phyloP scores from a whole-genome alignment of 2,329 filamentous ascomycete species.

The Aspergillus aculeatus region DNA sequence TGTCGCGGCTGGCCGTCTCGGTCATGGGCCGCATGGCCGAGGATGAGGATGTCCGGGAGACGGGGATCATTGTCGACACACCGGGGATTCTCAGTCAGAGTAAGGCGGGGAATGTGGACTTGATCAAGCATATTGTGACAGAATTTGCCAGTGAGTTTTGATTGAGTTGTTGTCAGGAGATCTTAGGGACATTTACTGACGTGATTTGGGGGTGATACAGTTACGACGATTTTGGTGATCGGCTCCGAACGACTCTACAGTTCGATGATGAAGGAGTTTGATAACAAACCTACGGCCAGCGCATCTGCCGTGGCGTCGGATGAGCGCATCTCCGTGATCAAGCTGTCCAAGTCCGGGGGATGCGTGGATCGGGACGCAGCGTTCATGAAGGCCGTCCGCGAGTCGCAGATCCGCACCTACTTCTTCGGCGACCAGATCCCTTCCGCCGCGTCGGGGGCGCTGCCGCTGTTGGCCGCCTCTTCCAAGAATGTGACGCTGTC shows the following conservation, averaged over 20 bases:
- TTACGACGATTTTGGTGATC: constrained; percentile 79
- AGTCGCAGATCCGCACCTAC: constrained; percentile 82
- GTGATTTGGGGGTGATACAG: constrained; percentile 30
- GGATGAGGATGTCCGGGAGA: constrained; percentile 66
- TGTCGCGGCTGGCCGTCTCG: constrained; percentile 74
- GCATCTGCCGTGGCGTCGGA: constrained; percentile 50
- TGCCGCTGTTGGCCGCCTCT: constrained; percentile 35
- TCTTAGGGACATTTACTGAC: constrained; percentile 16
- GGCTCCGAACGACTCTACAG: constrained; percentile 75
- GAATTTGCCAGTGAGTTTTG: constrained; percentile 59
- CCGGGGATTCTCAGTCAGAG: constrained; percentile 67
- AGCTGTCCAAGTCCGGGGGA: constrained; percentile 80
- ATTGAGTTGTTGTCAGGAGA: not conserved
- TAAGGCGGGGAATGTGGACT: constrained; percentile 65
- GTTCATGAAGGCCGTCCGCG: constrained; percentile 71
- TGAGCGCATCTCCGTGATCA: constrained; percentile 72
- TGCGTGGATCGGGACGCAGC: constrained; percentile 72
- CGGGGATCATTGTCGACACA: constrained; percentile 84
- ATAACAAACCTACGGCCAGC: constrained; percentile 48
- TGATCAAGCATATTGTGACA: constrained; percentile 75
- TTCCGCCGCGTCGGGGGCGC: constrained; percentile 36
- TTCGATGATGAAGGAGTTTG: constrained; percentile 70
- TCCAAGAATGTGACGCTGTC: constrained; percentile 68
- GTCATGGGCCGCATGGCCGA: constrained; percentile 75
- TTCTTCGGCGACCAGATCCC: constrained; percentile 75